Conservation (phyloP, 2,329 filamentous ascomycete genomes). For the Aspergillus neotritici region DNA sequence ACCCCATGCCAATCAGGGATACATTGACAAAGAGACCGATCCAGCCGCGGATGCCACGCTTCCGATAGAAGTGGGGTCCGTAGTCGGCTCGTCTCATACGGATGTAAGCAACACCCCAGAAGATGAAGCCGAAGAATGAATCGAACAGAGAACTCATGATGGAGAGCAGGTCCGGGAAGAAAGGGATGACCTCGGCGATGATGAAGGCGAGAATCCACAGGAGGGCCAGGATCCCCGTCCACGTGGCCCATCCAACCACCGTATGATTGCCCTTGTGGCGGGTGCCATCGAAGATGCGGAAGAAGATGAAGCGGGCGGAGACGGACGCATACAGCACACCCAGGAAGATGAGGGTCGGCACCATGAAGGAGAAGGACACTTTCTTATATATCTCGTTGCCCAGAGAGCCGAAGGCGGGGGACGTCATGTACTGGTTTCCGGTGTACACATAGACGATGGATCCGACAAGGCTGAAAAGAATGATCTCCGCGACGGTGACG, state of each 20-base stretch:
- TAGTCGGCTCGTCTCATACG: slow-evolving; percentile 40
- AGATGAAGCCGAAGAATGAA: slow-evolving; percentile 78
- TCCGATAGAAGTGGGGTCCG: slow-evolving; percentile 37
- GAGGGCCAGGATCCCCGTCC: slow-evolving; percentile 62
- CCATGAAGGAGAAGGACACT: slow-evolving; percentile 88
- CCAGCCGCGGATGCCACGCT: slow-evolving; percentile 40
- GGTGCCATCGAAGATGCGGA: slow-evolving; percentile 75
- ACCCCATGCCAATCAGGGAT: slow-evolving; percentile 64
- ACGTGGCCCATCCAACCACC: slow-evolving; percentile 69
- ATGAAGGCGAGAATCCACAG: slow-evolving; percentile 83
- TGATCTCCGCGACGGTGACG: slow-evolving; percentile 80
- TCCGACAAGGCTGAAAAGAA: slow-evolving; percentile 80
- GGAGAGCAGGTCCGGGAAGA: slow-evolving; percentile 68
- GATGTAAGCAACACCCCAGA: slow-evolving; percentile 54
- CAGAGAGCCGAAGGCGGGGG: slow-evolving; percentile 81
- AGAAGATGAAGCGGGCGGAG: slow-evolving; percentile 84
- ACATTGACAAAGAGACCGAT: slow-evolving; percentile 56
- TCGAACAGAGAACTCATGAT: slow-evolving; percentile 71
- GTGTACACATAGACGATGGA: slow-evolving; percentile 79
- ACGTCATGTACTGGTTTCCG: slow-evolving; percentile 80
- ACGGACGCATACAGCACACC: slow-evolving; percentile 88
- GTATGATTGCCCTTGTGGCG: slow-evolving; percentile 78
- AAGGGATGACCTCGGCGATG: slow-evolving; percentile 87
- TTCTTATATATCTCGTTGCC: slow-evolving; percentile 73
- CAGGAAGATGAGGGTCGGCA: slow-evolving; percentile 87